Base-by-base conservation (phyloP, 108 stramenopile genomes). In the Asterionellopsis glacialis region DNA sequence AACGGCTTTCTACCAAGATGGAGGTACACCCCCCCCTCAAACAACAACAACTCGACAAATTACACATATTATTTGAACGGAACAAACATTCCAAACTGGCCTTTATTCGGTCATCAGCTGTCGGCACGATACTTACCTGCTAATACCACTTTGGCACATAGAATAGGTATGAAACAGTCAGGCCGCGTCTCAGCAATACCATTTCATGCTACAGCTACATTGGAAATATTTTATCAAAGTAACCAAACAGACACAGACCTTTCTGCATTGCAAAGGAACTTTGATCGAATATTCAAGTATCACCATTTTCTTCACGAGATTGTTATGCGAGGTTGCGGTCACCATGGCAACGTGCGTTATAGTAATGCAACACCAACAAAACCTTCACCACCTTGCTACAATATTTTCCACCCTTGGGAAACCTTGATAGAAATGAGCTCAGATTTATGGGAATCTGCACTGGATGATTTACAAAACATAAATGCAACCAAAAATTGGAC, bases 381-480 rank as follows among this genome's bases (percentile, higher is more conserved):
- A n/a, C n/a, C n/a, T n/a, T n/a, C n/a, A 33, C 5, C 33, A 33
- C 53, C 53, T 25, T 59, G 57, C 42, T 67, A 67, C 53, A 67
- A 67, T 52, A 38, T 81, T 43, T 42, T 49, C 13, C 81, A 82
- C 58, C 81, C 81, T 1, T 72, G 77, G 81, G 81, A 82, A 59
- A 74, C 74, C 72, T 43, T 75, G 63, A 24, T 60, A 48, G 68
- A 63, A 18, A 14, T 33, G 27, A 44, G n/a, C 11, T 74, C 73
- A 15, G 54, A 64, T 21, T 25, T 77, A 15, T 77, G 72, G 76
- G 42, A 51, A 63, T 33, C 7, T 33, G 33, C 77, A 0, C 14
- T 82, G 55, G 48, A 55, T 24, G 61, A 59, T 47, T 53, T 74
- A 11, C 63, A 63, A 33, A 45, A 64, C 40, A 33, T 42, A n/a